Percentiles rank a stretch among this genome's conserved stretches.
Evolutionary conservation across 2,329 filamentous ascomycete species (phyloP).

Genomic region (Plenodomus lindquistii): DNA sequence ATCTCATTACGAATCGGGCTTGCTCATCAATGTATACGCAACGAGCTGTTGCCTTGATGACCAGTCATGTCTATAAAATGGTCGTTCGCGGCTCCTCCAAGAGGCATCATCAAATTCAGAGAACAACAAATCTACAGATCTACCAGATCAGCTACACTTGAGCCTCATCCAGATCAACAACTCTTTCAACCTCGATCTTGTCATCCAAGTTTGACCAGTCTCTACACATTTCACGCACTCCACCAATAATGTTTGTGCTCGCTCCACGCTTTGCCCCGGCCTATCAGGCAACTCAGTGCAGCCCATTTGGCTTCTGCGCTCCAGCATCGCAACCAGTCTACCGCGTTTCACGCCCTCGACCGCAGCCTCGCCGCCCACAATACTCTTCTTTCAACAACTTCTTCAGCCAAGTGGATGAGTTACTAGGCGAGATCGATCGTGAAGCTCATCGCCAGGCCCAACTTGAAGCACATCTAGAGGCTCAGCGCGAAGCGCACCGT

Average conservation of each 20-base stretch:
- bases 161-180: conserved; percentile 17
- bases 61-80: conserved; percentile 40
- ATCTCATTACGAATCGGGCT: conserved; percentile 30
- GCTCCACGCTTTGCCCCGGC: conserved; percentile 38
- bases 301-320: conserved; percentile 31
- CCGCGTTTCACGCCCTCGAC: conserved; percentile 17
- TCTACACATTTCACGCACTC: background rate
- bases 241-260: conserved; percentile 41
- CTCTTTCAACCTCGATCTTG: conserved; percentile 2
- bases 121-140: conserved; percentile 25
- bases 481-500: conserved; percentile 23
- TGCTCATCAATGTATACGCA: conserved; percentile 32
- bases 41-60: conserved; percentile 28
- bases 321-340: conserved; percentile 24
- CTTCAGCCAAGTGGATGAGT: conserved; percentile 37
- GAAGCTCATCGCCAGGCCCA: conserved; percentile 31
- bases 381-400: conserved; percentile 37
- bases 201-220: background rate
- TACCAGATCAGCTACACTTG: conserved; percentile 20
- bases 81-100: conserved; percentile 10
- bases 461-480: conserved; percentile 28
- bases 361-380: conserved; percentile 19
- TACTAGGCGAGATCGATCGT: conserved; percentile 38
- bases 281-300: conserved; percentile 33
- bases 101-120: conserved; percentile 31